Base-by-base conservation (phyloP, 306 rosid species). In the Quercus glauca region DNA sequence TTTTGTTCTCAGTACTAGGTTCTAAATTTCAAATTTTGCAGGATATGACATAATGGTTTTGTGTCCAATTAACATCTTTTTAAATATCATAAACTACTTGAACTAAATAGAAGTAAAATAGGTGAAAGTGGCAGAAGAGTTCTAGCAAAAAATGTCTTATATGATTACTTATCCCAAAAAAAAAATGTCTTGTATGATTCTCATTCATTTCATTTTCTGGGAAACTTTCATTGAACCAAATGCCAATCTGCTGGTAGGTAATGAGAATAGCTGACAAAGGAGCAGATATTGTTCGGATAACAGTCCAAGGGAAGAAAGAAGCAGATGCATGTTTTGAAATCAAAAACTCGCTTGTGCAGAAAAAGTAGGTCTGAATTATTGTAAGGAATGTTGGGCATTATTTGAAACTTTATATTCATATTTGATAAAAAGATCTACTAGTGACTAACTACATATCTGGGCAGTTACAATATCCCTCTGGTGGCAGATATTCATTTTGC, bases 231-330 rank as follows among this genome's bases (percentile, higher is more conserved):
- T 73, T 71, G 45, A 64, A 63, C 73, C 61, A 73, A 72, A 76
- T 70, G 55, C 31, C 83, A 60, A 75, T 80, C 21, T 71, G 13
- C 85, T 74, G 60, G 64, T 68, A 95, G 99, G 99, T 95, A 69
- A 95, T 95, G 99, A 88, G 81, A 89, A 93, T 93, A 52, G 96
- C 99, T 4, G 99, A 95, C 76, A 84, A 77, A 84, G 99, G 99
- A 79, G 99, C 99, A 70, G 96, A 95, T 81, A 82, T 95, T 79
- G 98, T 95, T 12, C 86, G 99, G 52, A 93, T 95, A 76, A 95
- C 99, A 74, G 99, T 93, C 81, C 99, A 95, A 77, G 99, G 99
- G 80, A 95, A 89, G 90, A 95, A 83, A 86, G 99, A 95, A 85
- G 99, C 99, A 18, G 99, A 95, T 86, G 97, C 99, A 19, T 93